Evolutionary conservation across 805 yeast species (phyloP).

Genomic region (Yarrowia osloensis): DNA sequence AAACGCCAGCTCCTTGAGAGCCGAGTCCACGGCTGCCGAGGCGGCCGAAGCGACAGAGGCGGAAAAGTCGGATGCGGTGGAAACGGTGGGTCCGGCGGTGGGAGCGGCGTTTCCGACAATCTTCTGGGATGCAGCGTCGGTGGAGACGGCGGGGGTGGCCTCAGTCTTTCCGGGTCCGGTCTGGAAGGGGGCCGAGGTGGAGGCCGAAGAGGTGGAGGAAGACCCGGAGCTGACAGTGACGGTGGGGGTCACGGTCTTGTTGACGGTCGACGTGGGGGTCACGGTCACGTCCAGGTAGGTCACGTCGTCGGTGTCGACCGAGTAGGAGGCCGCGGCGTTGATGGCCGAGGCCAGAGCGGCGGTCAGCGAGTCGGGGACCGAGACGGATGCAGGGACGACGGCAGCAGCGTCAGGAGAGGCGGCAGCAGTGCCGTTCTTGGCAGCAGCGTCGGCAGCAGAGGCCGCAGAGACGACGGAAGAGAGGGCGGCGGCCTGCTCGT

Average conservation of each 20-base stretch:
- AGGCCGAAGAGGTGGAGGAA: background rate
- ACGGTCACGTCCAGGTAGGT: conserved; percentile 20
- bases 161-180: background rate
- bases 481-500: conserved; percentile 17
- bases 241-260: conserved; percentile 21
- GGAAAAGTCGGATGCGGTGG: conserved; percentile 1
- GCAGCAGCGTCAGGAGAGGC: background rate
- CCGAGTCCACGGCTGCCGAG: conserved; percentile 2
- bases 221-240: conserved; percentile 19
- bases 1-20: conserved; percentile 18
- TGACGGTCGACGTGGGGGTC: conserved; percentile 23
- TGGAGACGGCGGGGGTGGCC: conserved; percentile 17
- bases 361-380: conserved; percentile 9
- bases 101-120: conserved; percentile 22
- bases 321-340: background rate
- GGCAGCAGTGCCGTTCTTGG: background rate
- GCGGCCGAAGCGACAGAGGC: conserved; percentile 34
- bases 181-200: background rate
- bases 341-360: conserved; percentile 15
- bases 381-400: background rate
- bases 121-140: conserved; percentile 25
- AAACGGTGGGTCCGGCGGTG: conserved; percentile 9
- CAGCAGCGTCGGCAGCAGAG: background rate
- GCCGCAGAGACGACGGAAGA: conserved; percentile 7
- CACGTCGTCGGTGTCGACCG: conserved; percentile 30